Evolutionary conservation across 495 filamentous ascomycete species (phyloP), one percentile per base, ranked within the genome.

Genomic region (Penicillium salamii): DNA sequence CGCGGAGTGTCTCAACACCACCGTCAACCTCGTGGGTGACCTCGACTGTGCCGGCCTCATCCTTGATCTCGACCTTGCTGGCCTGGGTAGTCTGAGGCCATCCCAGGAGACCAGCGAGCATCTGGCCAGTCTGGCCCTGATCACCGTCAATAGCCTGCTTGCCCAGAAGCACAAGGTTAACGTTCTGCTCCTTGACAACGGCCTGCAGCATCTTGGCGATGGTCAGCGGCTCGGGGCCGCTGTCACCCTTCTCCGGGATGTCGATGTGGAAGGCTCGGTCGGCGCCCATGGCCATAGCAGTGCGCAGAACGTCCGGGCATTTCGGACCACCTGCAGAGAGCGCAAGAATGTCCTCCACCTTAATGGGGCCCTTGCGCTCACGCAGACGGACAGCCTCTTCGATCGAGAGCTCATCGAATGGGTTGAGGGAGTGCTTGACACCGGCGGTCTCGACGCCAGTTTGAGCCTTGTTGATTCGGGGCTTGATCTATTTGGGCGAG

Each of bases 101-200:
- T 3, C 85, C 86, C 67, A 98, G 63, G 63, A 98, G 59, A 15
- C 91, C 93, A 2, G 95, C 93, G 13, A 98, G 80, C 91, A 98
- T 97, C 82, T 95, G 91, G 8, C 93, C 93, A 46, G 95, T 97
- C 87, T 98, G 93, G 44, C 81, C 84, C 50, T 91, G 83, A 66
- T 98, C 93, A 61, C 95, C 91, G 69, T 98, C 93, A 63, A 98
- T 98, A 49, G 86, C 89, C 84, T 98, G 93, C 77, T 97, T 97
- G 33, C 93, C 93, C 46, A 96, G 74, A 46, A 98, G 82, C 7
- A 98, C 90, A 46, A 98, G 69, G 72, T 98, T 95, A 61, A 87
- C 82, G 54, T 87, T 84, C 73, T 97, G 88, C 65, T 81, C 74
- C 63, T 87, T 76, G 7, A 90, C 92, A 1, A 91, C 86, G 46